These are phyloP conservation scores for Aurifilum marmelostoma DNA, from an alignment of 2,329 filamentous ascomycete species.

Conservation along the genomic window DNA sequence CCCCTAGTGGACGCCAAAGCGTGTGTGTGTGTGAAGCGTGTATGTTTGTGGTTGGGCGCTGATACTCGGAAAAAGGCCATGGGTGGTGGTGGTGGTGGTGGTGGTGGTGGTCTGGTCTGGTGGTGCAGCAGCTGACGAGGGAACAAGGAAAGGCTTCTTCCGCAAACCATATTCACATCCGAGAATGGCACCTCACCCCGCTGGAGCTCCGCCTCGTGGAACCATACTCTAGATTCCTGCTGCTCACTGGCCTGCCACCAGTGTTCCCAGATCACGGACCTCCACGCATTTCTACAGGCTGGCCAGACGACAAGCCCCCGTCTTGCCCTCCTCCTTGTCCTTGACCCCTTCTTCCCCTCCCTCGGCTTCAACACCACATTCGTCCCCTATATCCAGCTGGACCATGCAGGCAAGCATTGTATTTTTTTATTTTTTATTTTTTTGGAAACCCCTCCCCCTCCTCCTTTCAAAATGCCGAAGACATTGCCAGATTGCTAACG, in stretches of 20 bases:
- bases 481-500: background rate
- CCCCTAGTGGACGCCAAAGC: background rate
- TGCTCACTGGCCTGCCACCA: background rate
- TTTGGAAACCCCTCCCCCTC: no score
- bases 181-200: slow-evolving; percentile 25
- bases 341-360: background rate
- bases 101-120: no score
- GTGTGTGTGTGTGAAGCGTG: background rate
- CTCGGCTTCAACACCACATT: background rate
- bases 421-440: no score
- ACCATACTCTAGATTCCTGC: slow-evolving; percentile 5
- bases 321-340: background rate
- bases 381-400: slow-evolving; percentile 11
- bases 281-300: slow-evolving; percentile 1
- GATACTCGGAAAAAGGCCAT: background rate
- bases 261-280: slow-evolving; percentile 2
- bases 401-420: background rate
- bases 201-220: slow-evolving; percentile 26
- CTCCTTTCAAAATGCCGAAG: no score
- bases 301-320: slow-evolving; percentile 4
- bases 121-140: background rate
- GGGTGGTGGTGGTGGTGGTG: background rate
- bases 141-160: slow-evolving; percentile 20
- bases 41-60: background rate
- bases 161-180: slow-evolving; percentile 21